Conservation (phyloP, 1,139 yeast genomes). For the Lodderomyces oxycetoniae region DNA sequence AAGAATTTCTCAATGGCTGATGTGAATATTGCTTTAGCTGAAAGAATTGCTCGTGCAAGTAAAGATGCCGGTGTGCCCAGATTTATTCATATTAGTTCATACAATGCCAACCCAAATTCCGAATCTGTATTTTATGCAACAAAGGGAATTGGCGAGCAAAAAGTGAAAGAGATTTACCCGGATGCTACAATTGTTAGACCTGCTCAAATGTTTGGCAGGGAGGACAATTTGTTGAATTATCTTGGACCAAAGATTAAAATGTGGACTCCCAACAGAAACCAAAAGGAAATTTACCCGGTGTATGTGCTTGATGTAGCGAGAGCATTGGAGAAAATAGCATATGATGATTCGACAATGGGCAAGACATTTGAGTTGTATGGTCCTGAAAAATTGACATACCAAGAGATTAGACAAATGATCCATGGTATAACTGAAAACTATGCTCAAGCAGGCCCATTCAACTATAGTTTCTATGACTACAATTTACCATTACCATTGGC, state of each 20-base stretch:
- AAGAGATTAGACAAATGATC: conserved; percentile 67
- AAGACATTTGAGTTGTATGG: conserved; percentile 74
- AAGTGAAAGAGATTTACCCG: conserved; percentile 63
- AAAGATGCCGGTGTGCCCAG: conserved; percentile 73
- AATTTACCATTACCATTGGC: conserved; percentile 37
- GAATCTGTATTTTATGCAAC: conserved; percentile 71
- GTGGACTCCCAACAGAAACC: conserved; percentile 63
- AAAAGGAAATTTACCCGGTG: conserved; percentile 66
- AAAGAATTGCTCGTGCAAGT: conserved; percentile 71
- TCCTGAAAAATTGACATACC: conserved; percentile 58
- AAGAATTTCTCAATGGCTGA: conserved; percentile 82
- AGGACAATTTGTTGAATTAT: conserved; percentile 66
- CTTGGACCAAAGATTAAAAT: conserved; percentile 53
- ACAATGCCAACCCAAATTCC: conserved; percentile 69
- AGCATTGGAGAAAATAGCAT: conserved; percentile 75
- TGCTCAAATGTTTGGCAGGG: conserved; percentile 74
- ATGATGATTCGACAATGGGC: conserved; percentile 76
- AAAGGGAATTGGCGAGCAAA: conserved; percentile 74
- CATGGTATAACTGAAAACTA: conserved; percentile 59
- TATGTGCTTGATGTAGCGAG: conserved; percentile 75
- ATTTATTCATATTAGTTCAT: conserved; percentile 73
- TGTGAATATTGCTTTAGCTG: conserved; percentile 73
- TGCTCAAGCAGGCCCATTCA: conserved; percentile 51
- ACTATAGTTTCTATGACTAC: conserved; percentile 30
- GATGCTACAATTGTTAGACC: conserved; percentile 85